These are phyloP conservation scores for Solanum infundibuliforme DNA, from an alignment of 257 asterid species.

Conservation along the genomic window DNA sequence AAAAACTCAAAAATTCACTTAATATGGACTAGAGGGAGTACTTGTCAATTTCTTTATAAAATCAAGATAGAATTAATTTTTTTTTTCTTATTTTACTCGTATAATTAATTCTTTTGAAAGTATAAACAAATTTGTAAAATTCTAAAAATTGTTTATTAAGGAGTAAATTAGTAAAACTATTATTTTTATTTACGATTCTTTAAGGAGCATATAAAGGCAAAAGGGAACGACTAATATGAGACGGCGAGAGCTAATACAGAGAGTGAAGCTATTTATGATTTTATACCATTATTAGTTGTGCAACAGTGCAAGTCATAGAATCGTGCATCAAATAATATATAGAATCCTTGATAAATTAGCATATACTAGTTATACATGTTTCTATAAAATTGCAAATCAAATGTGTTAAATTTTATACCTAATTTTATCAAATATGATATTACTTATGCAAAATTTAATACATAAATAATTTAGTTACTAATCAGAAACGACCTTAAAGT, in stretches of 20 bases:
- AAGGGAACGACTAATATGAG: too few relatives aligned
- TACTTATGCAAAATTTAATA: not conserved
- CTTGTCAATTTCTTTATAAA: not conserved
- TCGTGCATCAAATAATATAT: not conserved
- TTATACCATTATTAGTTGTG: not conserved
- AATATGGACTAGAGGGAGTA: not conserved
- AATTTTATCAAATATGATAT: not conserved
- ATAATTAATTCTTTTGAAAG: too few relatives aligned
- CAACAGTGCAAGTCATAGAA: not conserved
- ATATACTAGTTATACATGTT: too few relatives aligned
- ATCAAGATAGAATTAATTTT: not conserved
- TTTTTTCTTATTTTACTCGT: too few relatives aligned
- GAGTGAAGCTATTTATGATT: too few relatives aligned
- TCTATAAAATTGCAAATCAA: not conserved
- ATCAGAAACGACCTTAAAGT: not conserved
- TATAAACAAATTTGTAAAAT: too few relatives aligned
- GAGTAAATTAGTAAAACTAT: too few relatives aligned
- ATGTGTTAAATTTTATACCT: not conserved
- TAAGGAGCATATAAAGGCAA: too few relatives aligned
- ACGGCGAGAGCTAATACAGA: not conserved
- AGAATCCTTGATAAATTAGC: not conserved
- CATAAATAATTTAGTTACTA: not conserved
- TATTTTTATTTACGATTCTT: too few relatives aligned
- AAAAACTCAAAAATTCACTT: not conserved
- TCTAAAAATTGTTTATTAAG: not conserved